Base-by-base conservation (phyloP, 1,284 basidiomycete genomes). In the Pseudozyma sp. region DNA sequence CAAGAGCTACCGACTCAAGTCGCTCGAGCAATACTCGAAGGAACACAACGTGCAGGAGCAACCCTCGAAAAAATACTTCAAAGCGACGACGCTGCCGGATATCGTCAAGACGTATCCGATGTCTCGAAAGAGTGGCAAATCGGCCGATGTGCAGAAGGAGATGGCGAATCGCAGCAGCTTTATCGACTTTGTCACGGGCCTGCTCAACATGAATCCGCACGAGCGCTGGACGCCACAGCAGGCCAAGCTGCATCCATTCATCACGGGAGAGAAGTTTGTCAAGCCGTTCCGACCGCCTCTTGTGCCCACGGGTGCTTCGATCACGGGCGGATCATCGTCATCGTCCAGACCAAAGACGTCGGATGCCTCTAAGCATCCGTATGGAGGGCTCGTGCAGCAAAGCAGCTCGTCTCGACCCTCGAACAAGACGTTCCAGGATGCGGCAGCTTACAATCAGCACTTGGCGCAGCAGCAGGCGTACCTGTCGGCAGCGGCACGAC, bases 1-100 rank as follows among this genome's bases (percentile, higher is more conserved):
- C 79, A 94, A 95, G 86, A 90, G 91, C 81, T 96, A 92, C 86
- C 89, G 91, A 55, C 86, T 99, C 80, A 99, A 99, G 87, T 89
- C 89, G 54, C 87, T 98, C 73, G 95, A 98, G 69, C 94, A 98
- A 85, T 99, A 98, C 84, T 93, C 93, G 7, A 89, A 91, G 49
- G 96, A 99, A 85, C 94, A 97, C 85, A 92, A 92, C 69, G 92
- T 92, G 9, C 92, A 94, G 77, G 96, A 99, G 84, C 94, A 97
- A 84, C 94, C 95, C 0, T 94, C 94, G 78, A 98, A 99, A 85
- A 94, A 97, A 85, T 99, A 99, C 85, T 99, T 99, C 88, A 94
- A 94, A 84, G 94, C 94, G 29, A 94, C 90, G 16, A 92, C 93
- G 19, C 86, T 99, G 50, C 94, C 93, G 5, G 96, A 99, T 67